A percentile compares a stretch with the other conserved stretches of the same genome.
Evolutionary conservation across 1,284 basidiomycete species (phyloP).

Genomic region (Rhizopogon hawkerae): DNA sequence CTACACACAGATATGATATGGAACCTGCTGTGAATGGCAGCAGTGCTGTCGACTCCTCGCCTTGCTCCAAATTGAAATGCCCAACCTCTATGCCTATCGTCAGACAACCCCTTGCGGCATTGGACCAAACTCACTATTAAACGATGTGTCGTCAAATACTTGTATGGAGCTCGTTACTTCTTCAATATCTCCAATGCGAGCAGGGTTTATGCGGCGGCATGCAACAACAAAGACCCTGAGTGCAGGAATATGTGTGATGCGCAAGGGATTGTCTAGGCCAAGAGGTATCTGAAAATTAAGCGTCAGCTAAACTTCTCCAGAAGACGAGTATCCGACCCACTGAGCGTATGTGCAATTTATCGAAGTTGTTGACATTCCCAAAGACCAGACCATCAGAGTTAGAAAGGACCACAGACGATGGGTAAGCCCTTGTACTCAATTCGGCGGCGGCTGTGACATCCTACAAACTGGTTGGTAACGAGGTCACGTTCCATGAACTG

Average conservation of each 20-base stretch:
- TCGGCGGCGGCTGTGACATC: constrained; percentile 49
- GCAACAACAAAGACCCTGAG: constrained; percentile 59
- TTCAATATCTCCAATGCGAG: constrained; percentile 46
- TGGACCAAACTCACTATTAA: constrained; percentile 40
- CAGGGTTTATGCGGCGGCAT: constrained; percentile 44
- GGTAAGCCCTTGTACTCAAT: constrained; percentile 41
- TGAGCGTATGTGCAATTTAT: constrained; percentile 76
- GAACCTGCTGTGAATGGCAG: constrained; percentile 31
- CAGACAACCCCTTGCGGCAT: neutral
- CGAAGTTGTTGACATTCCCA: constrained; percentile 58
- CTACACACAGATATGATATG: constrained; percentile 45
- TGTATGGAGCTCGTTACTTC: constrained; percentile 50
- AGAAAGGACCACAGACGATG: constrained; percentile 51
- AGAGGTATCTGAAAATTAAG: constrained; percentile 47
- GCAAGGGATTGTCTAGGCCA: constrained; percentile 58
- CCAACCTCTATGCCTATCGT: constrained; percentile 36
- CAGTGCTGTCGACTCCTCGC: constrained; percentile 56
- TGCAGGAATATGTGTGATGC: constrained; percentile 49
- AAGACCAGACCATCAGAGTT: constrained; percentile 51
- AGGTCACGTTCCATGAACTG: neutral
- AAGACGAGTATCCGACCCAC: constrained; percentile 34
- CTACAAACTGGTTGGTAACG: constrained; percentile 29
- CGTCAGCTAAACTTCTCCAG: neutral
- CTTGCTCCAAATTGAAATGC: constrained; percentile 41
- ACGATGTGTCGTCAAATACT: constrained; percentile 57